Evolutionary conservation across 2,329 filamentous ascomycete species (phyloP).

Genomic region (Aspergillaceae sp.): DNA sequence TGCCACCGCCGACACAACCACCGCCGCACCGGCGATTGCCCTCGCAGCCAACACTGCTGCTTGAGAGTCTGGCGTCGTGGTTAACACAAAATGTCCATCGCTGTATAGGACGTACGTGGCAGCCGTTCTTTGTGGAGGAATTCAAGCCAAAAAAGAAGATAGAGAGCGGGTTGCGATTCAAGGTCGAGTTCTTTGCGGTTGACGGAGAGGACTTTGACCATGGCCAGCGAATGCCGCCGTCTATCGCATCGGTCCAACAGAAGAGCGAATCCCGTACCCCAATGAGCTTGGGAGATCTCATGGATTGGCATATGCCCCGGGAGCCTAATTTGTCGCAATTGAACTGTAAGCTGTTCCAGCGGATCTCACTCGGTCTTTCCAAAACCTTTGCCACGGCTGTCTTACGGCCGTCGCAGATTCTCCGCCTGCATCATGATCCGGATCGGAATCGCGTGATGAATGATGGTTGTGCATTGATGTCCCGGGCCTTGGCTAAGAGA

Average conservation of each 20-base stretch:
- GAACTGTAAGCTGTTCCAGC: slow-evolving; percentile 39
- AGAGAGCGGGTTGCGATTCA: slow-evolving; percentile 17
- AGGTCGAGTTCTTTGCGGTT: slow-evolving; percentile 38
- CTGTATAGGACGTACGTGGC: slow-evolving; percentile 37
- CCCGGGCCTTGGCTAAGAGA: slow-evolving; percentile 39
- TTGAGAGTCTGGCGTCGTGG: slow-evolving; percentile 32
- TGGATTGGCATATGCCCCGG: slow-evolving; percentile 39
- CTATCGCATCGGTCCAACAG: slow-evolving; percentile 16
- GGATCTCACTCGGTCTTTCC: slow-evolving; percentile 36
- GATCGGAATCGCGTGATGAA: slow-evolving; percentile 33
- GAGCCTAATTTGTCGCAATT: slow-evolving; percentile 28
- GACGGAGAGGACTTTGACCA: slow-evolving; percentile 33
- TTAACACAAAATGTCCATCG: slow-evolving; percentile 30
- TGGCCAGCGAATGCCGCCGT: slow-evolving; percentile 2
- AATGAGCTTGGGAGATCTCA: slow-evolving; percentile 32
- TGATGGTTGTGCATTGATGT: slow-evolving; percentile 49
- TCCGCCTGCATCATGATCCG: slow-evolving; percentile 23
- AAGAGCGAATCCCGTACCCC: slow-evolving; percentile 21
- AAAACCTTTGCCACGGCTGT: slow-evolving; percentile 35
- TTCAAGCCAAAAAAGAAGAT: slow-evolving; percentile 25
- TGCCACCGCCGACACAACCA: slow-evolving; percentile 24
- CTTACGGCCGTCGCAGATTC: slow-evolving; percentile 29
- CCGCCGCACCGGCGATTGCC: slow-evolving; percentile 17
- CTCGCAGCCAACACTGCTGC: slow-evolving; percentile 17
- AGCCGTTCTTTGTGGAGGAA: slow-evolving; percentile 37